These are phyloP conservation scores for Spongiforma sp. DNA, from an alignment of 1,284 basidiomycete genomes.

Conservation along the genomic window DNA sequence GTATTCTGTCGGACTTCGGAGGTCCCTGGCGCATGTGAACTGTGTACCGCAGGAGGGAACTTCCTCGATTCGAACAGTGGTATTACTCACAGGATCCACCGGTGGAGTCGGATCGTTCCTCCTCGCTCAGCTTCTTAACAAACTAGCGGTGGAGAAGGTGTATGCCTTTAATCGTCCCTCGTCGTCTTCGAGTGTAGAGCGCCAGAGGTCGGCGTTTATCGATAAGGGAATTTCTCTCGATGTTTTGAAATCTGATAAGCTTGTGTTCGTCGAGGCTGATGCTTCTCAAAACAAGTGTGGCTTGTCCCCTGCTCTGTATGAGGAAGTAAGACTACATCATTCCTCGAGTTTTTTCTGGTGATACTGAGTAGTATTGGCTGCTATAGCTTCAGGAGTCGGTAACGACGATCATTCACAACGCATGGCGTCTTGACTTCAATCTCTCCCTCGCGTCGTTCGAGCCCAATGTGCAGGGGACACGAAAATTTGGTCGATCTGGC, in stretches of 20 bases:
- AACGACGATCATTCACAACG: no score
- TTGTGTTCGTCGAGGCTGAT: conserved; percentile 13
- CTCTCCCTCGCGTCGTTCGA: conserved; percentile 12
- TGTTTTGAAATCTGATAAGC: conserved; percentile 9
- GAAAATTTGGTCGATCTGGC: no score
- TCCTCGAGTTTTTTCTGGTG: no score
- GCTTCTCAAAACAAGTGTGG: conserved; percentile 11
- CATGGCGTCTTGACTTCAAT: no score
- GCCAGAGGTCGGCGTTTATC: conserved; percentile 8
- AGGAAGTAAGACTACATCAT: conserved; percentile 6
- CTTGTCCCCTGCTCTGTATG: conserved; percentile 9
- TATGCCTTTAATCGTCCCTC: conserved; percentile 16
- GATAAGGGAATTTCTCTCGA: conserved; percentile 11
- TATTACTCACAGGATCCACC: conserved; percentile 17
- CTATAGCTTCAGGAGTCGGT: no score
- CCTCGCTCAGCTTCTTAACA: conserved; percentile 5
- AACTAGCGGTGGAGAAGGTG: neutral
- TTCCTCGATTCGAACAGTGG: neutral
- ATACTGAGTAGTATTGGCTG: neutral
- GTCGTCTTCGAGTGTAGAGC: conserved; percentile 4
- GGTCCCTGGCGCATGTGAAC: neutral
- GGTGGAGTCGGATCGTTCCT: conserved; percentile 17
- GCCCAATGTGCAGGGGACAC: no score
- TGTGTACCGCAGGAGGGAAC: neutral
- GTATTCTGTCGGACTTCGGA: conserved; percentile 4